Conservation (phyloP, 768 basidiomycete genomes). For the Amanita pallidorosea region DNA sequence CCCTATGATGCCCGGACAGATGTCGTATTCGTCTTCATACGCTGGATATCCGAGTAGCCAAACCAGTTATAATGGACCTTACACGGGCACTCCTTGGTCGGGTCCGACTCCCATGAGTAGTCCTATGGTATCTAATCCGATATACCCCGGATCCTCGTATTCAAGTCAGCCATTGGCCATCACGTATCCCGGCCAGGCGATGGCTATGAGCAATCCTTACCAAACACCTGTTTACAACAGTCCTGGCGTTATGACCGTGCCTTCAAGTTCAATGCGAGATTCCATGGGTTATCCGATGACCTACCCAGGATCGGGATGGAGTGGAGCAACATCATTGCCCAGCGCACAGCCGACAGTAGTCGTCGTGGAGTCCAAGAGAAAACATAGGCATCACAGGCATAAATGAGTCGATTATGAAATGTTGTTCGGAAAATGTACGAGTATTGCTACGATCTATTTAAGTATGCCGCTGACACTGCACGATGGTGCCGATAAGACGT, state of each 20-base stretch:
- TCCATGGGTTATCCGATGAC: conserved; percentile 1
- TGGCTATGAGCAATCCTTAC: conserved; percentile 8
- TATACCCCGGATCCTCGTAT: conserved; percentile 26
- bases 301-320: conserved; percentile 15
- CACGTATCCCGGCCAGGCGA: conserved; percentile 14
- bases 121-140: conserved; percentile 12
- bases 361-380: conserved; percentile 17
- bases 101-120: neutral
- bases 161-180: conserved; percentile 12
- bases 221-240: neutral
- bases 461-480: neutral
- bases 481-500: neutral
- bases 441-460: neutral
- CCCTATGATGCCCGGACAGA: neutral
- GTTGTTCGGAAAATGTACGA: neutral
- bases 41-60: neutral
- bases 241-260: neutral
- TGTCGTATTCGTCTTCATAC: conserved; percentile 1
- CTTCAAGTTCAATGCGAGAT: neutral
- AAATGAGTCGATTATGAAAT: neutral
- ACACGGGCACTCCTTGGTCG: neutral
- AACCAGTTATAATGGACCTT: neutral
- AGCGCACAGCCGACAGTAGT: conserved; percentile 9
- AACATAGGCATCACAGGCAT: conserved; percentile 18
- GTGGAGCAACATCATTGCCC: conserved; percentile 9